phyloP scores from a whole-genome alignment of 441 rosid species.

The Pelargonium cotyledonis region DNA sequence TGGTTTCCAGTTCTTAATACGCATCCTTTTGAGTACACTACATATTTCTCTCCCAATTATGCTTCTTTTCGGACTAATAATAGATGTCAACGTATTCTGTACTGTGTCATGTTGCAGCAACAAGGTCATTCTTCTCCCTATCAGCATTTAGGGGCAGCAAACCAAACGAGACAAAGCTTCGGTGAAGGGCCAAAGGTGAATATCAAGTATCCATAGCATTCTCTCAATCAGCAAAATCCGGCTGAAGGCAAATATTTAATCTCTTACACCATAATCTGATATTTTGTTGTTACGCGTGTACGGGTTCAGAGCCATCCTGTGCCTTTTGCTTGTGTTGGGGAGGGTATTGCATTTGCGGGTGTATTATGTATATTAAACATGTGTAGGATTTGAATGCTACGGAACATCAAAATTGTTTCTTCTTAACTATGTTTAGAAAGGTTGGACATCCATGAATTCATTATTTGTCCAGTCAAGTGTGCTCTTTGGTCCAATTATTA shows the following conservation, averaged over 20 bases:
- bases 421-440: slow-evolving; percentile 7
- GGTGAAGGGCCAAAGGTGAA: slow-evolving; percentile 15
- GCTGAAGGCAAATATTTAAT: slow-evolving; percentile 14
- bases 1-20: background rate
- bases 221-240: background rate
- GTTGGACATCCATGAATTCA: slow-evolving; percentile 11
- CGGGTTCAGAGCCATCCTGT: background rate
- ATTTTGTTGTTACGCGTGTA: slow-evolving; percentile 2
- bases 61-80: slow-evolving; percentile 9
- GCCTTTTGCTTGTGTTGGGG: slow-evolving; percentile 5
- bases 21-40: background rate
- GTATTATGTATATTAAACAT: slow-evolving; percentile 6
- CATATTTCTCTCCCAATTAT: background rate
- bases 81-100: slow-evolving; percentile 10
- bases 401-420: slow-evolving; percentile 10
- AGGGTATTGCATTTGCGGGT: background rate
- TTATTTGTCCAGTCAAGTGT: background rate
- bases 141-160: slow-evolving; percentile 67
- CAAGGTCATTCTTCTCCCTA: slow-evolving; percentile 72
- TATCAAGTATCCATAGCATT: background rate
- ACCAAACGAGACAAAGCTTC: slow-evolving; percentile 47
- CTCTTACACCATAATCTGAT: slow-evolving; percentile 7
- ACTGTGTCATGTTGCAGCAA: slow-evolving; percentile 31
- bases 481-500: background rate
- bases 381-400: background rate